These are phyloP conservation scores for Licmophora abbreviata DNA, from an alignment of 108 stramenopile species.

Conservation along the genomic window DNA sequence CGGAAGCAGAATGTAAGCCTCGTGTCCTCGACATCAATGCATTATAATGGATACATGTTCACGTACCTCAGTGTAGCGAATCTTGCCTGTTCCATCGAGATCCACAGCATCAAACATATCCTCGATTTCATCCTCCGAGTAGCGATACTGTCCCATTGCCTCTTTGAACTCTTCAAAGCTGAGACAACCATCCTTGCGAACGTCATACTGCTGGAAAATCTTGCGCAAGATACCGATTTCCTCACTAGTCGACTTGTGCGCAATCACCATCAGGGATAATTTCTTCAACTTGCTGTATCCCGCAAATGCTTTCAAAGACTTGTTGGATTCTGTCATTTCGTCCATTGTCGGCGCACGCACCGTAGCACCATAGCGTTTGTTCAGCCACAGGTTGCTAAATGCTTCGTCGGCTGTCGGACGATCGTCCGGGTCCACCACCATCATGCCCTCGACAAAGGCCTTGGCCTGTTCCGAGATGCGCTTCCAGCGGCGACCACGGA, in stretches of 20 bases:
- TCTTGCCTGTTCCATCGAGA: constrained; percentile 64
- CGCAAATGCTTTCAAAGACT: constrained; percentile 38
- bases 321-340: constrained; percentile 29
- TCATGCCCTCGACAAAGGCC: constrained; percentile 36
- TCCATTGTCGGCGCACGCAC: constrained; percentile 24
- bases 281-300: constrained; percentile 46
- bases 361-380: constrained; percentile 27
- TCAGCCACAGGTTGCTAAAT: constrained; percentile 26
- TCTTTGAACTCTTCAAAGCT: constrained; percentile 57
- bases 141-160: constrained; percentile 39
- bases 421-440: constrained; percentile 32
- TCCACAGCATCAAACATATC: constrained; percentile 64
- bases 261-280: constrained; percentile 62
- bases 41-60: too few relatives aligned
- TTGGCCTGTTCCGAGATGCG: constrained; percentile 42
- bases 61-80: constrained; percentile 88
- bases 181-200: constrained; percentile 46
- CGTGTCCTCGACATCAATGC: too few relatives aligned
- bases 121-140: constrained; percentile 62
- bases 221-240: constrained; percentile 52
- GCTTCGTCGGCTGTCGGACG: constrained; percentile 23
- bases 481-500: constrained; percentile 52
- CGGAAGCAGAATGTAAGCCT: too few relatives aligned
- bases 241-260: constrained; percentile 53
- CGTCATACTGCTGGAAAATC: constrained; percentile 45